These are phyloP conservation scores for Leccinum boreale DNA, from an alignment of 768 basidiomycete genomes.

Conservation along the genomic window DNA sequence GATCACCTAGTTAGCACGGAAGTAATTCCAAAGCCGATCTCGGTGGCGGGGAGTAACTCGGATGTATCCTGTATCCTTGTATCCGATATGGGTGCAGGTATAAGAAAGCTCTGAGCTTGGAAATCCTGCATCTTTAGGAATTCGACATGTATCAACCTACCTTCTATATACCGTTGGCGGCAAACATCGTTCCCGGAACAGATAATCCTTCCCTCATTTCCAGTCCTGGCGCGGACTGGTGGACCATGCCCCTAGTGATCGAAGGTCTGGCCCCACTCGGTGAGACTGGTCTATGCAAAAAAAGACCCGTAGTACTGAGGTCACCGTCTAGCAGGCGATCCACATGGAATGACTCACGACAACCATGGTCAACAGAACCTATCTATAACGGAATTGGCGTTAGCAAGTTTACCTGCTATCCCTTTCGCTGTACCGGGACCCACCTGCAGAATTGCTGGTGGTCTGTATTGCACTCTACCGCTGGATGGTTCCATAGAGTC, in stretches of 20 bases:
- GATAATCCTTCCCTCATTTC: neutral
- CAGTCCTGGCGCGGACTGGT: neutral
- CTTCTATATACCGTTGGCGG: neutral
- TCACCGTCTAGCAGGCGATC: neutral
- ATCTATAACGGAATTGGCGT: neutral
- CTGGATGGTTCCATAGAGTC: neutral
- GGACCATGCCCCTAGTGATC: neutral
- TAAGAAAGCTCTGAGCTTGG: neutral
- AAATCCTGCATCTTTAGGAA: neutral
- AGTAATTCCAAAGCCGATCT: neutral
- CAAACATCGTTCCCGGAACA: neutral
- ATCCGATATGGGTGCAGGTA: neutral
- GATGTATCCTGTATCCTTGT: neutral
- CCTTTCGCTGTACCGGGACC: neutral
- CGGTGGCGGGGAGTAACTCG: neutral
- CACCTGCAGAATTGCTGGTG: neutral
- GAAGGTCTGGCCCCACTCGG: neutral
- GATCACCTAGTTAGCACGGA: neutral
- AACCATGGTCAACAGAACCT: neutral
- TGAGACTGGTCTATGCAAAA: neutral
- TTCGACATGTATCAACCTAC: slow-evolving; percentile 3
- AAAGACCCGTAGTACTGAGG: neutral
- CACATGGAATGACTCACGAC: neutral
- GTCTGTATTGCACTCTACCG: neutral
- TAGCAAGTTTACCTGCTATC: neutral